Evolutionary conservation across 2,329 filamentous ascomycete genomes (phyloP).

Genomic region (Zasmidium cellare): DNA sequence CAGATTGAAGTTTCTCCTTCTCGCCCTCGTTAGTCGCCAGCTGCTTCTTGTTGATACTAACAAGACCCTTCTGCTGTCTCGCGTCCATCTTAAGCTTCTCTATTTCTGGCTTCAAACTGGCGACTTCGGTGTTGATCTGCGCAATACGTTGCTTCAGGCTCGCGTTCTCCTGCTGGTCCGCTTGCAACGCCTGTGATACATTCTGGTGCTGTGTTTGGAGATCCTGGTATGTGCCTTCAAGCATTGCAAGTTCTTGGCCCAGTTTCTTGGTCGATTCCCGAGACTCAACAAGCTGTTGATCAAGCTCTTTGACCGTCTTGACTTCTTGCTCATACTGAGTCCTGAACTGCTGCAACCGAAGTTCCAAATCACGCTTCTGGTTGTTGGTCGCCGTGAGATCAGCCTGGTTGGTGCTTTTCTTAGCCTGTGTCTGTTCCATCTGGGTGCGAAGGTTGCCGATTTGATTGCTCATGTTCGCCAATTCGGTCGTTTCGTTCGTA

Average conservation of each 20-base stretch:
- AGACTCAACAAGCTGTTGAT: conserved; percentile 76
- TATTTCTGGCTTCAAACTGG: conserved; percentile 81
- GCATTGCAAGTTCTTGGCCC: conserved; percentile 76
- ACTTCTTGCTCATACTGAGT: conserved; percentile 91
- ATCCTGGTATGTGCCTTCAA: conserved; percentile 80
- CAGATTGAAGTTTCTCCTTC: conserved; percentile 79
- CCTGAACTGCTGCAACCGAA: conserved; percentile 81
- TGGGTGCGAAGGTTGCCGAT: conserved; percentile 87
- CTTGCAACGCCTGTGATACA: conserved; percentile 70
- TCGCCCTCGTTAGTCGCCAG: conserved; percentile 85
- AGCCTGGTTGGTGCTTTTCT: conserved; percentile 75
- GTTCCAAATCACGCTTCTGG: conserved; percentile 92
- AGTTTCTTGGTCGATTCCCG: conserved; percentile 81
- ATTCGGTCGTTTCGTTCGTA: conserved; percentile 83
- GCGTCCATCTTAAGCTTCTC: conserved; percentile 92
- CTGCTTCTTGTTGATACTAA: conserved; percentile 99
- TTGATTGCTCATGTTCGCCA: conserved; percentile 95
- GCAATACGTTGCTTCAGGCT: conserved; percentile 85
- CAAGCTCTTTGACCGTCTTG: conserved; percentile 77
- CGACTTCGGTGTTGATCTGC: conserved; percentile 76
- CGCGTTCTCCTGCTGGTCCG: conserved; percentile 86
- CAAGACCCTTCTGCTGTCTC: conserved; percentile 91
- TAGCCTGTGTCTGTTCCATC: conserved; percentile 88
- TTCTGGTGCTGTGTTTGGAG: conserved; percentile 80
- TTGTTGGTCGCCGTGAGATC: conserved; percentile 77